Conservation (phyloP, 176 grass and related monocot genomes). For the Aegilops umbellulata region DNA sequence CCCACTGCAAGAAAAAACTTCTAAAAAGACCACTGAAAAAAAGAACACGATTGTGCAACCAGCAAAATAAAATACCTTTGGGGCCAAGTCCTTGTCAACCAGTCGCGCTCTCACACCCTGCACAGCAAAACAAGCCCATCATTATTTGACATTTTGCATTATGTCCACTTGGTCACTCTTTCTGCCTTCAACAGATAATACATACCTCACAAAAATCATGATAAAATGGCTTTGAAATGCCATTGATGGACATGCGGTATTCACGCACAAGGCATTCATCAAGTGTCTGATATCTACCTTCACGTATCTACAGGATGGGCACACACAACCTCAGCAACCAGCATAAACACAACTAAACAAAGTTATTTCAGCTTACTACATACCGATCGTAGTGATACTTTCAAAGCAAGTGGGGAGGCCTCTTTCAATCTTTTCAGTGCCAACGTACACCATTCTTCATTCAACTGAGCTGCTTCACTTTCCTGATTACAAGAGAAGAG, state of each 20-base stretch:
- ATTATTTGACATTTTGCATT: neutral
- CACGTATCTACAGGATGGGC: slow-evolving; percentile 58
- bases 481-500: slow-evolving; percentile 42
- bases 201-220: slow-evolving; percentile 91
- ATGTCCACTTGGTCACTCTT: neutral
- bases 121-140: neutral
- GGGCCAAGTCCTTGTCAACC: slow-evolving; percentile 69
- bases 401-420: slow-evolving; percentile 86
- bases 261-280: slow-evolving; percentile 97
- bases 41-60: neutral
- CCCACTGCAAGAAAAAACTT: slow-evolving; percentile 61
- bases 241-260: slow-evolving; percentile 85
- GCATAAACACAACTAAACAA: neutral
- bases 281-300: slow-evolving; percentile 93
- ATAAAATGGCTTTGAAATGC: slow-evolving; percentile 62
- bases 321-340: slow-evolving; percentile 23
- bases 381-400: slow-evolving; percentile 89
- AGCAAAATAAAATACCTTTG: slow-evolving; percentile 64
- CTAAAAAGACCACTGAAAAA: neutral
- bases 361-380: slow-evolving; percentile 24
- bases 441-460: slow-evolving; percentile 90
- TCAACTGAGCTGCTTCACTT: slow-evolving; percentile 79
- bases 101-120: slow-evolving; percentile 87
- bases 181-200: neutral
- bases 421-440: slow-evolving; percentile 92